A percentile compares a stretch with the other conserved stretches of the same genome.
Conservation (phyloP, 148 eudicot genomes). For the Diospyros kaki region DNA sequence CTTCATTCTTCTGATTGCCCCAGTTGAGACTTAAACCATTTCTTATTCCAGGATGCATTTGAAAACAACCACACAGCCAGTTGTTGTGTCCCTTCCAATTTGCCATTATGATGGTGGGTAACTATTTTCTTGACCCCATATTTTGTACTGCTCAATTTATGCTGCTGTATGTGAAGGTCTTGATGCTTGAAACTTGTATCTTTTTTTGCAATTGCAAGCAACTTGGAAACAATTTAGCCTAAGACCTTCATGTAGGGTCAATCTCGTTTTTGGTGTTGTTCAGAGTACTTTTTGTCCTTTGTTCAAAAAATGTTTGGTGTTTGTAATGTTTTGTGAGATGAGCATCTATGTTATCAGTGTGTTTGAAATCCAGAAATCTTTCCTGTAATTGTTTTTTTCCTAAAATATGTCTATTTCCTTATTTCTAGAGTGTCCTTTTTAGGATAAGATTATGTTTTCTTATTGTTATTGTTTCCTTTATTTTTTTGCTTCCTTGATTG, state of each 20-base stretch:
- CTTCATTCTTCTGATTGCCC: neutral
- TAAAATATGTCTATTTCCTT: no score
- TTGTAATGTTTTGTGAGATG: neutral
- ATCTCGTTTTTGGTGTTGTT: neutral
- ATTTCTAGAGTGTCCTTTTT: no score
- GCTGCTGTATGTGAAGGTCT: neutral
- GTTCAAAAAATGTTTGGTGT: neutral
- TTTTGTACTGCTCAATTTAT: neutral
- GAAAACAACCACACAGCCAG: slow-evolving; percentile 60
- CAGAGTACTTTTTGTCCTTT: neutral
- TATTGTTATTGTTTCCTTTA: no score
- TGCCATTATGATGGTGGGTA: slow-evolving; percentile 70
- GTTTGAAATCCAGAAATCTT: no score
- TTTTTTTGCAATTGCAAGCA: neutral
- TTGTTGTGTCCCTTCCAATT: slow-evolving; percentile 71
- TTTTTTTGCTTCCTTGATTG: no score
- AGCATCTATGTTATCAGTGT: neutral
- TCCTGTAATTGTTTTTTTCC: no score
- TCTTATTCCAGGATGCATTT: slow-evolving; percentile 75
- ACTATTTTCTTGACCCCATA: neutral
- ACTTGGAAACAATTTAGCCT: neutral
- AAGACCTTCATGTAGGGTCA: neutral
- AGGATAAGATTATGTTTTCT: no score
- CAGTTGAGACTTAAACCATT: neutral
- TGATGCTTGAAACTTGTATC: slow-evolving; percentile 2